Evolutionary conservation across 495 filamentous ascomycete genomes (phyloP).

Genomic region (Neurospora sp.): DNA sequence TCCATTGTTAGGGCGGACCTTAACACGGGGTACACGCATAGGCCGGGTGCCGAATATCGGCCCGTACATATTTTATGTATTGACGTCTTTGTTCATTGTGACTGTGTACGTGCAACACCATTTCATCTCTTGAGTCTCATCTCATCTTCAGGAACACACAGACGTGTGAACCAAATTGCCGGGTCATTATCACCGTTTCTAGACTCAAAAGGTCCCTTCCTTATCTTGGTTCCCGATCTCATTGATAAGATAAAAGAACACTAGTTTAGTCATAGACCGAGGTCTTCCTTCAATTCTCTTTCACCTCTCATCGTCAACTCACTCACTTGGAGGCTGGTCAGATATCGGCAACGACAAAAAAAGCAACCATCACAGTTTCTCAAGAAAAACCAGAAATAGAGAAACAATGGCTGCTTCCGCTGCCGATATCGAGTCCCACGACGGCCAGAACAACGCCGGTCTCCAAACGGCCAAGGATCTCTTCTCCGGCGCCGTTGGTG

Average conservation of each 20-base stretch:
- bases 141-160: background rate
- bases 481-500: conserved; percentile 80
- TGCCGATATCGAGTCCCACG: conserved; percentile 26
- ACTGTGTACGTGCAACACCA: background rate
- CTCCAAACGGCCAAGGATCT: conserved; percentile 77
- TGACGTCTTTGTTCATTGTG: background rate
- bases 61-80: background rate
- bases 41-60: background rate
- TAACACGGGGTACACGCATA: background rate
- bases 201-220: background rate
- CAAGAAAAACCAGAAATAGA: background rate
- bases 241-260: background rate
- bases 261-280: background rate
- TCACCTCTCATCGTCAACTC: background rate
- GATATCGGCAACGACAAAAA: background rate
- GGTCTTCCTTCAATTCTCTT: background rate
- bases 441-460: conserved; percentile 11
- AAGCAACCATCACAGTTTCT: background rate
- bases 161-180: background rate
- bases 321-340: background rate
- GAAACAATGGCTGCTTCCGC: conserved; percentile 32
- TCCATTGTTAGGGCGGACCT: background rate
- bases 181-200: background rate
- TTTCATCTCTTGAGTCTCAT: background rate
- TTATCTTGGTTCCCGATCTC: background rate